These are phyloP conservation scores for Lecanoromycetidae sp. DNA, from an alignment of 2,329 filamentous ascomycete species.

Conservation along the genomic window DNA sequence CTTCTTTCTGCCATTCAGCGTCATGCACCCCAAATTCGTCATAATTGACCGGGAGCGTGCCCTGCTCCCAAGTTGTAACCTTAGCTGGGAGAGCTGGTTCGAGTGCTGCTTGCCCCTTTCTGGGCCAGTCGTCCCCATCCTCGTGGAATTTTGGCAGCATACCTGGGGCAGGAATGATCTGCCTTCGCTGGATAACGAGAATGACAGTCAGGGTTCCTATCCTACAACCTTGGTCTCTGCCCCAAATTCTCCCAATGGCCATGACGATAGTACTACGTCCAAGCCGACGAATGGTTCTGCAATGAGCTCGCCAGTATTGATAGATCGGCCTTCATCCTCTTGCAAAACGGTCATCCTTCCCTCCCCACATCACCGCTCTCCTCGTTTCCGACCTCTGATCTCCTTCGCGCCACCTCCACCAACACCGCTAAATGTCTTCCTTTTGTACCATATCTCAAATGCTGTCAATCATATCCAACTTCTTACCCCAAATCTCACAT, in stretches of 20 bases:
- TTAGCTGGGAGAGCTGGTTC: conserved; percentile 81
- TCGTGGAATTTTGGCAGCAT: conserved; percentile 52
- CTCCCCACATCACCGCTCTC: conserved; percentile 60
- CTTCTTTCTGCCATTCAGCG: conserved; percentile 67
- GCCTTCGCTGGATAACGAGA: too few species aligned
- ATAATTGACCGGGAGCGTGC: conserved; percentile 56
- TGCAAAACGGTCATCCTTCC: conserved; percentile 54
- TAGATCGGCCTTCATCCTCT: too few species aligned
- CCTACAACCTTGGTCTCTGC: too few species aligned
- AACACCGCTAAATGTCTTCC: conserved; percentile 56
- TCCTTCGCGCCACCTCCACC: conserved; percentile 39
- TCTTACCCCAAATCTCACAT: conserved; percentile 68
- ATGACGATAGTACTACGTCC: too few species aligned
- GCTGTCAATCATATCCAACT: conserved; percentile 52
- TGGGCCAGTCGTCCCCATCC: conserved; percentile 48
- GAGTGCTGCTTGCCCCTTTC: conserved; percentile 60
- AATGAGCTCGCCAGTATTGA: too few species aligned
- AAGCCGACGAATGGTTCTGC: too few species aligned
- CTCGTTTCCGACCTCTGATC: conserved; percentile 46
- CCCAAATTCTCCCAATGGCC: too few species aligned
- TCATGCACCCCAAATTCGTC: conserved; percentile 81
- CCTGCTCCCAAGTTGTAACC: conserved; percentile 67
- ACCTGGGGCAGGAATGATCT: conserved; percentile 6
- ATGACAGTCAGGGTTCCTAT: too few species aligned
- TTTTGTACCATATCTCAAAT: conserved; percentile 48